Evolutionary conservation across 75 land plant species (phyloP), one percentile per base, ranked within the genome.

Genomic region (Isoetes taiwanensis): DNA sequence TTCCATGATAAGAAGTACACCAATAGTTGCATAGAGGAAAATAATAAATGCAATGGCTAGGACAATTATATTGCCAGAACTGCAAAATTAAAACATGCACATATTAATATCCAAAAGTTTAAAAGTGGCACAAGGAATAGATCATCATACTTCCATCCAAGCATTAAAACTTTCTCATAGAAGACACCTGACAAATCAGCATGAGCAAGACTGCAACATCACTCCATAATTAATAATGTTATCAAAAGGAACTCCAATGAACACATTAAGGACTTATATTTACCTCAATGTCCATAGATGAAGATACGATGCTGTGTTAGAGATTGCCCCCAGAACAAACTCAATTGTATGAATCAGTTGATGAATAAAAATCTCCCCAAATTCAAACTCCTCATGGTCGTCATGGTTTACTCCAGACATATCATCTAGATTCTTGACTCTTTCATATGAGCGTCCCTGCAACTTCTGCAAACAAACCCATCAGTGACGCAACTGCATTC

Each of bases 181-280:
- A 91, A 91, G 43, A 91, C 97, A 41, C 88, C 73, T 32, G 97
- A 91, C 32, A 91, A 66, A 56, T 91, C 87, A 8, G 97, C 88
- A 62, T 91, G 97, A 0, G 97, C 97, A 73, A 91, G 72, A 66
- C 97, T 90, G 85, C 61, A 67, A 59, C n/a, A n/a, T n/a, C n/a
- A n/a, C n/a, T n/a, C n/a, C n/a, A n/a, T n/a, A n/a, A n/a, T n/a
- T n/a, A n/a, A n/a, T n/a, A n/a, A n/a, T n/a, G n/a, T n/a, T n/a
- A n/a, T n/a, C n/a, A n/a, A n/a, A n/a, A n/a, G n/a, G n/a, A n/a
- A n/a, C n/a, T n/a, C n/a, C n/a, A n/a, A n/a, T n/a, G n/a, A n/a
- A n/a, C n/a, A n/a, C n/a, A n/a, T n/a, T n/a, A n/a, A n/a, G n/a
- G n/a, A n/a, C n/a, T n/a, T n/a, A n/a, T n/a, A n/a, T 37, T 37